A percentile compares a stretch with the other conserved stretches of the same genome.
Evolutionary conservation across 2,329 filamentous ascomycete species (phyloP).

Genomic region (Aspergillus latus): DNA sequence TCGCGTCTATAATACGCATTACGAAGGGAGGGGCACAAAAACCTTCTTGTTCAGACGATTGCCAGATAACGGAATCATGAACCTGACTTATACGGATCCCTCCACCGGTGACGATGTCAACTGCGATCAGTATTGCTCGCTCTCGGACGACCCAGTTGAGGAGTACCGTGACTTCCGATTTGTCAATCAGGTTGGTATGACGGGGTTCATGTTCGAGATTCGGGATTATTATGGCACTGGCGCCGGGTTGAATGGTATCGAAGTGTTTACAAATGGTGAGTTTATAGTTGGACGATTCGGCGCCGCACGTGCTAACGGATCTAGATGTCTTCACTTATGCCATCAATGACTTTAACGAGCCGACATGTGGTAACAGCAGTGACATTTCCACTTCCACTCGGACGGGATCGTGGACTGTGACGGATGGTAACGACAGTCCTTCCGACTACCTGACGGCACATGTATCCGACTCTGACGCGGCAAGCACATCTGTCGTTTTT

Average conservation of each 20-base stretch:
- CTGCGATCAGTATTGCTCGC: constrained; percentile 82
- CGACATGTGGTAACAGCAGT: constrained; percentile 67
- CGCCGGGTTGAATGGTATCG: constrained; percentile 79
- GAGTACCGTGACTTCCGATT: constrained; percentile 88
- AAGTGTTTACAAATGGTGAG: constrained; percentile 74
- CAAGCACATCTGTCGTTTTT: constrained; percentile 65
- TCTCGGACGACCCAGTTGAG: constrained; percentile 67
- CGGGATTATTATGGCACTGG: constrained; percentile 83
- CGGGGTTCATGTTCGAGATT: constrained; percentile 79
- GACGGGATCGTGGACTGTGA: constrained; percentile 72
- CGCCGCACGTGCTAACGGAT: constrained; percentile 15
- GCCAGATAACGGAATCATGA: constrained; percentile 90
- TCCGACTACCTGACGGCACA: constrained; percentile 75
- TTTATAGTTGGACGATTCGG: constrained; percentile 8
- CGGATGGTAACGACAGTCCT: constrained; percentile 66
- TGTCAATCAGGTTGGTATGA: constrained; percentile 85
- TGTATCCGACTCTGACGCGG: constrained; percentile 58
- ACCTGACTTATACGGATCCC: constrained; percentile 85
- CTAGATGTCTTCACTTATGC: constrained; percentile 79
- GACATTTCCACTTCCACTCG: constrained; percentile 65
- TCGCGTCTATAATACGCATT: constrained; percentile 81
- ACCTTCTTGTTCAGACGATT: constrained; percentile 83
- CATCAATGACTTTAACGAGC: constrained; percentile 84
- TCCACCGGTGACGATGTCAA: constrained; percentile 63
- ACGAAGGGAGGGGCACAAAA: constrained; percentile 80